A percentile compares a stretch with the other conserved stretches of the same genome.
Conservation (phyloP, 192 early-diverging fungal genomes). For the Coemansia sp. region DNA sequence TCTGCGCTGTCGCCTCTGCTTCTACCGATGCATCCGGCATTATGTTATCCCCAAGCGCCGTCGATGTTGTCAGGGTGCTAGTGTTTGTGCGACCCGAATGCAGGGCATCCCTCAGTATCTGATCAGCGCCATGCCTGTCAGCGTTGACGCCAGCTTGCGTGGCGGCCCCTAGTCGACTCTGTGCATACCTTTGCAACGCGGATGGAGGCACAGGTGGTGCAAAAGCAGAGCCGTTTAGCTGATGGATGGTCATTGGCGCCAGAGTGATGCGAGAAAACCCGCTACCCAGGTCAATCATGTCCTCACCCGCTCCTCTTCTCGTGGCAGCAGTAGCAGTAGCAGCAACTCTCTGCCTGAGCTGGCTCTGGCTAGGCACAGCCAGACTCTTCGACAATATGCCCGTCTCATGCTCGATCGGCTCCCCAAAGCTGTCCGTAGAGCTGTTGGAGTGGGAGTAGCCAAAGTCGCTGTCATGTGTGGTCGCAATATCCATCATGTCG, state of each 20-base stretch:
- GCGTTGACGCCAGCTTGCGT: neutral
- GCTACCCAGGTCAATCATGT: conserved; percentile 7
- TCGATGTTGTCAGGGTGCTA: conserved; percentile 30
- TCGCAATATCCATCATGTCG: conserved; percentile 34
- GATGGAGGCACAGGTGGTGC: neutral
- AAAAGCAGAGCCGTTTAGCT: conserved; percentile 13
- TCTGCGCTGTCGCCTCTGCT: neutral
- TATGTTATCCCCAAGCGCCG: neutral
- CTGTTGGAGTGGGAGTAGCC: conserved; percentile 38
- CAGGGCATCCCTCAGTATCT: neutral
- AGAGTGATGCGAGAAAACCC: conserved; percentile 11
- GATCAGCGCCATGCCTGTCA: neutral
- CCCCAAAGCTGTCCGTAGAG: conserved; percentile 53
- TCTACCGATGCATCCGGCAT: conserved; percentile 1
- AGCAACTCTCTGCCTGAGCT: neutral
- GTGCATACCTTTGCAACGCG: neutral
- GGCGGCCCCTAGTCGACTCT: neutral
- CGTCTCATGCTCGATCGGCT: conserved; percentile 42
- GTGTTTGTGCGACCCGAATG: conserved; percentile 32
- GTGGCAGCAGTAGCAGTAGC: no score
- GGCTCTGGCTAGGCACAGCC: conserved; percentile 5
- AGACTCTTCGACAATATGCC: conserved; percentile 38
- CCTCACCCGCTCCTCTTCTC: neutral
- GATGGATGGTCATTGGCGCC: conserved; percentile 26
- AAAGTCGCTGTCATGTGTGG: conserved; percentile 29